Base-by-base conservation (phyloP, 345 rosid species). In the Erucastrum elatum region DNA sequence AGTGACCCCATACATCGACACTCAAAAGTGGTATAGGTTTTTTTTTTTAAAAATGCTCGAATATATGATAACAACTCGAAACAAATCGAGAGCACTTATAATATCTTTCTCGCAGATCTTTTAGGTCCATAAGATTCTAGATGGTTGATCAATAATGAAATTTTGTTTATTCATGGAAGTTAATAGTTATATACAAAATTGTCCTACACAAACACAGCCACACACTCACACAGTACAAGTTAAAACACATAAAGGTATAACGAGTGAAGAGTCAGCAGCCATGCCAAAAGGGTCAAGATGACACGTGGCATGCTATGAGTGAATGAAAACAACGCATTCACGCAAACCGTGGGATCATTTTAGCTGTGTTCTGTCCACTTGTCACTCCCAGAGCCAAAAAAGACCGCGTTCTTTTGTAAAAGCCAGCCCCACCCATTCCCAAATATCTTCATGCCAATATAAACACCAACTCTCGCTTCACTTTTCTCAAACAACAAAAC, bases 121-220 rank as follows among this genome's bases (percentile, higher is more conserved):
- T 46, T 46, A 13, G 55, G 55, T 46, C 55, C 16, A 46, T 46
- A n/a, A n/a, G 49, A 10, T 51, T 51, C 25, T 15, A 30, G 63
- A 10, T 30, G 3, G 30, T 17, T 46, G 16, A 39, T n/a, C 13
- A 11, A 70, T 70, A 55, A 34, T 16, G 64, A 33, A n/a, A 70
- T 53, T 10, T 31, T 33, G 49, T 55, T 53, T 69, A 16, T 30
- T 15, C 29, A 51, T 1, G 56, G 17, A 51, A n/a, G 56, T 51
- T 15, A 51, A 51, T 51, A n/a, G n/a, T 41, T 41, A 41, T 41
- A 53, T 9, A 69, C 8, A 39, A 30, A 6, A 5, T 15, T 51
- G 75, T 58, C n/a, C 35, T 58, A 56, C 34, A 56, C 12, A 71
- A 39, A 0, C 68, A 61, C 70, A 74, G 77, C 77, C 77, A 64